A percentile compares a stretch with the other conserved stretches of the same genome.
These are phyloP conservation scores for Plasmodium fragile DNA, from an alignment of 169 alveolate species.

Conservation along the genomic window DNA sequence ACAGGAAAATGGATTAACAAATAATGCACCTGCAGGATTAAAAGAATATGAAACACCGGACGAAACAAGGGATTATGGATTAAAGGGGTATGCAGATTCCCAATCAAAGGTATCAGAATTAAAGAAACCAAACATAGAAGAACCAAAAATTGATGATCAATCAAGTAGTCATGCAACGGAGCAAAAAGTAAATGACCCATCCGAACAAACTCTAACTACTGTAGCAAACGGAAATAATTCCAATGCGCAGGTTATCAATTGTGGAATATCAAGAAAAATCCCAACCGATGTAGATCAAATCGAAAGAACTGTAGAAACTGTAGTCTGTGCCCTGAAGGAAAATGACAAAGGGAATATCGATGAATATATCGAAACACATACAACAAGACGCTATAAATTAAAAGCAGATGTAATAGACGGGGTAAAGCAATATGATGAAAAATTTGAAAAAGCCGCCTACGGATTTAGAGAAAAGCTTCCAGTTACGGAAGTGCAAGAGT, in stretches of 20 bases:
- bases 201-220: neutral
- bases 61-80: conserved; percentile 25
- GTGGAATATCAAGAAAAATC: neutral
- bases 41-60: conserved; percentile 11
- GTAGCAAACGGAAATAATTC: neutral
- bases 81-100: conserved; percentile 10
- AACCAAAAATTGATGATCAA: neutral
- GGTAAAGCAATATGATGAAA: neutral
- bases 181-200: neutral
- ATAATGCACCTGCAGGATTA: neutral
- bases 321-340: neutral
- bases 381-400: neutral
- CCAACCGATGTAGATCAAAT: neutral
- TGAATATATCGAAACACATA: conserved; percentile 8
- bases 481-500: neutral
- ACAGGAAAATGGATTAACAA: neutral
- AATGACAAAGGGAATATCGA: neutral
- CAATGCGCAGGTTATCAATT: neutral
- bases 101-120: neutral
- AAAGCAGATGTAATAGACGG: neutral
- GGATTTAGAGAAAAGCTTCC: conserved; percentile 17
- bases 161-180: neutral
- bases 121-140: neutral
- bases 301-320: neutral
- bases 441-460: neutral